A percentile compares a stretch with the other conserved stretches of the same genome.
Conservation (phyloP, 2,329 filamentous ascomycete species). For the Neofusicoccum sp. region DNA sequence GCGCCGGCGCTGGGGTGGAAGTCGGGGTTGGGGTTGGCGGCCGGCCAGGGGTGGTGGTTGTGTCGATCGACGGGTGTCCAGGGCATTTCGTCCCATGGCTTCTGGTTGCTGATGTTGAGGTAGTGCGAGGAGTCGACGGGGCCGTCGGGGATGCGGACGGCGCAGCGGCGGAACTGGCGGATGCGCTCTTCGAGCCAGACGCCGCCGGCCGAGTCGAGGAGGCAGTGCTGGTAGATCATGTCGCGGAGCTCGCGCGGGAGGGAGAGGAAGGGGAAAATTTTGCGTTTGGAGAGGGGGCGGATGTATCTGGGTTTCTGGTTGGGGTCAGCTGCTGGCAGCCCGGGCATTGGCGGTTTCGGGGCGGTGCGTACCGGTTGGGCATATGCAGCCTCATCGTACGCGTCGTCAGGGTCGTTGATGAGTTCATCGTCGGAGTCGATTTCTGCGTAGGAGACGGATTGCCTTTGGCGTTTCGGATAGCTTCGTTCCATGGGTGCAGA, state of each 20-base stretch:
- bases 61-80: conserved; percentile 3
- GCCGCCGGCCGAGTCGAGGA: conserved; percentile 26
- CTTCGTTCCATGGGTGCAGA: background rate
- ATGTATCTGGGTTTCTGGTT: background rate
- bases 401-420: background rate
- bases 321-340: background rate
- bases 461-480: background rate
- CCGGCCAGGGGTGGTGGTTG: too few species aligned
- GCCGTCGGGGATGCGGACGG: conserved; percentile 23
- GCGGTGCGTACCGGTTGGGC: background rate
- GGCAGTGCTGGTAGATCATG: conserved; percentile 32
- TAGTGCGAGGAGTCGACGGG: background rate
- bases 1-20: background rate
- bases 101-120: conserved; percentile 16
- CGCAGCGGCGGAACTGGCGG: conserved; percentile 30
- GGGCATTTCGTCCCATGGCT: conserved; percentile 14
- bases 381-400: background rate
- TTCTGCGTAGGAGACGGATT: background rate
- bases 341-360: background rate
- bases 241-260: conserved; percentile 36
- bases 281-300: conserved; percentile 28
- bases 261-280: conserved; percentile 34
- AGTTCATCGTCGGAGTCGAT: conserved; percentile 10
- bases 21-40: background rate
- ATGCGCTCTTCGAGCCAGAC: conserved; percentile 28